Percentiles rank a stretch among this genome's conserved stretches.
Conservation (phyloP, 441 rosid species). For the Bocquillonia castaneifolia region DNA sequence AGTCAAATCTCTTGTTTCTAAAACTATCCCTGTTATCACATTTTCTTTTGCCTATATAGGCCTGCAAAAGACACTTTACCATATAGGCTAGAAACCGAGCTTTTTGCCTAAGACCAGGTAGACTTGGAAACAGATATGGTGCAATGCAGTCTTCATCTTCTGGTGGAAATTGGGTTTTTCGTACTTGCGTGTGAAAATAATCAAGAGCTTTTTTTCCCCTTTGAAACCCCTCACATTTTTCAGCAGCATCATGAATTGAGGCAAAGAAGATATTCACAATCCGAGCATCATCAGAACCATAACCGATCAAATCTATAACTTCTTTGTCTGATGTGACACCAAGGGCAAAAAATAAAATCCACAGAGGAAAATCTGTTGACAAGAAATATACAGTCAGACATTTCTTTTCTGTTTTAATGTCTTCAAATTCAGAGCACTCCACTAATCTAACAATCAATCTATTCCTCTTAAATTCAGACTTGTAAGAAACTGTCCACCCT, state of each 20-base stretch:
- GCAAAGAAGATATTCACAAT: slow-evolving; percentile 55
- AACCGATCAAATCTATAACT: slow-evolving; percentile 56
- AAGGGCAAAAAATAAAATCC: slow-evolving; percentile 81
- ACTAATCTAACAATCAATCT: slow-evolving; percentile 54
- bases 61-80: slow-evolving; percentile 75
- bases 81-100: slow-evolving; percentile 83
- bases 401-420: slow-evolving; percentile 58
- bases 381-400: slow-evolving; percentile 63
- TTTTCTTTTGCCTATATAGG: slow-evolving; percentile 62
- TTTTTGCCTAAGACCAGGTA: slow-evolving; percentile 52
- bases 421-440: slow-evolving; percentile 39
- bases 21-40: slow-evolving; percentile 81
- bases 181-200: slow-evolving; percentile 32
- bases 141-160: slow-evolving; percentile 59
- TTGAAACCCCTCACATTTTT: slow-evolving; percentile 48
- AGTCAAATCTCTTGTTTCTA: slow-evolving; percentile 78
- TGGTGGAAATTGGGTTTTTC: slow-evolving; percentile 65
- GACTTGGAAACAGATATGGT: slow-evolving; percentile 61
- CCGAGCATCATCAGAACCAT: slow-evolving; percentile 45
- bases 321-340: slow-evolving; percentile 77
- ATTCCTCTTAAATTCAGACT: slow-evolving; percentile 60
- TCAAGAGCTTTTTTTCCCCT: slow-evolving; percentile 35
- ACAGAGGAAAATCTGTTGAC: slow-evolving; percentile 72
- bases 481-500: slow-evolving; percentile 65
- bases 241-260: slow-evolving; percentile 67